phyloP scores from a whole-genome alignment of 2,329 filamentous ascomycete genomes.

The Colletotrichum sublineola region DNA sequence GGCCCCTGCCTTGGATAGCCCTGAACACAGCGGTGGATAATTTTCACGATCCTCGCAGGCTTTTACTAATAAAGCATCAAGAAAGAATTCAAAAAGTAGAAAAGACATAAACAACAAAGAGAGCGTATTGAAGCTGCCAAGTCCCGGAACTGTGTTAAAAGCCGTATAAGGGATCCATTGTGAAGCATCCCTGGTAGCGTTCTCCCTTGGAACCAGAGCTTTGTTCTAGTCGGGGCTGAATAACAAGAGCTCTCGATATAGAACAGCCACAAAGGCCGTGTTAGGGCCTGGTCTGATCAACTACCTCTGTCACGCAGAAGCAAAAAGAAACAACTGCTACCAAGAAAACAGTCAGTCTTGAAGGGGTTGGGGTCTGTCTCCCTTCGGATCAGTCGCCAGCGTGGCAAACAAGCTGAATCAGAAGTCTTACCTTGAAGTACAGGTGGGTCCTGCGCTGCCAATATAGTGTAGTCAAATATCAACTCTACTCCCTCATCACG shows the following conservation, averaged over 20 bases:
- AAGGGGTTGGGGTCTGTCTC: neutral
- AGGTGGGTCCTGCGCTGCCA: neutral
- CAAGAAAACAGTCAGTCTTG: too few relatives aligned
- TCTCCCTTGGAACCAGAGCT: neutral
- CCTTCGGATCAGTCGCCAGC: neutral
- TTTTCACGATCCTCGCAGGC: too few relatives aligned
- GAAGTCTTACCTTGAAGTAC: neutral
- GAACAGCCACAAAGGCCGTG: too few relatives aligned
- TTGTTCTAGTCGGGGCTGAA: too few relatives aligned
- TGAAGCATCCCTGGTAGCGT: neutral
- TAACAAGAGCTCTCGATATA: too few relatives aligned
- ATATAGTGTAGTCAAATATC: neutral
- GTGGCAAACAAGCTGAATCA: neutral
- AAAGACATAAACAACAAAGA: neutral
- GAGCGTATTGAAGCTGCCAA: too few relatives aligned
- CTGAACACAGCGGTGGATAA: too few relatives aligned
- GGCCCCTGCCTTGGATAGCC: too few relatives aligned
- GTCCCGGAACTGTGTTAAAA: accelerated
- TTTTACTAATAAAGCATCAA: too few relatives aligned
- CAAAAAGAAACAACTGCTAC: too few relatives aligned
- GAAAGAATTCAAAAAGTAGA: neutral
- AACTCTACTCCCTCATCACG: neutral
- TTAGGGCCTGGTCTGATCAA: too few relatives aligned
- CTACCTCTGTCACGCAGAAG: too few relatives aligned
- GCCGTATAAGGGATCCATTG: neutral